These are phyloP conservation scores for Silene uniflora DNA, from an alignment of 148 eudicot genomes.

Conservation along the genomic window DNA sequence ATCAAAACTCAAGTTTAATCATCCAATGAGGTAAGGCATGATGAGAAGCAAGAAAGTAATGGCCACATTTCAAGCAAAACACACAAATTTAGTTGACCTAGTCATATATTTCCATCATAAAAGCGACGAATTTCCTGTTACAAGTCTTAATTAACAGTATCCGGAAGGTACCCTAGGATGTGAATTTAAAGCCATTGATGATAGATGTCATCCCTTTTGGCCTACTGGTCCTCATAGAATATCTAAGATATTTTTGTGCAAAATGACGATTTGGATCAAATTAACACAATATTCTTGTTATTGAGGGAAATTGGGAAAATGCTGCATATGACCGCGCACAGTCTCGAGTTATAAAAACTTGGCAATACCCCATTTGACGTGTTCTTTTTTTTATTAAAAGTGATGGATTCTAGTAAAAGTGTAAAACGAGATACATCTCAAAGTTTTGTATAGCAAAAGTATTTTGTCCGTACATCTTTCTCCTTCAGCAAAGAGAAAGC, in stretches of 20 bases:
- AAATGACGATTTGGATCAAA: no score
- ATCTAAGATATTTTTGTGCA: neutral
- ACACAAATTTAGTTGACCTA: neutral
- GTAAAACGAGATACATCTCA: neutral
- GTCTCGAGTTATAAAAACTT: neutral
- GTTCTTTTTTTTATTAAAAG: neutral
- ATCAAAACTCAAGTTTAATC: conserved; percentile 1
- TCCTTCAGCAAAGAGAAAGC: no score
- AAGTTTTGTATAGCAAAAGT: no score
- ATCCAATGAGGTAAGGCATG: conserved; percentile 10
- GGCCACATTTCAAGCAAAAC: neutral
- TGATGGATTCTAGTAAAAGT: neutral
- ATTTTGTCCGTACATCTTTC: no score
- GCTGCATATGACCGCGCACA: no score
- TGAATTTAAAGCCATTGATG: neutral
- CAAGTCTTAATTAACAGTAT: neutral
- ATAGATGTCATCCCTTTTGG: neutral
- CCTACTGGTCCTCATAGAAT: conserved; percentile 1
- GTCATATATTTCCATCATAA: neutral
- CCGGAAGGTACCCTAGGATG: neutral
- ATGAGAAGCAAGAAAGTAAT: neutral
- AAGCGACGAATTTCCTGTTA: neutral
- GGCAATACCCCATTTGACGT: neutral
- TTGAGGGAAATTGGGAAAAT: no score
- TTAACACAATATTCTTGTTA: no score